A percentile compares a stretch with the other conserved stretches of the same genome.
phyloP scores from a whole-genome alignment of 805 yeast genomes.

The Lipomyces japonicus region DNA sequence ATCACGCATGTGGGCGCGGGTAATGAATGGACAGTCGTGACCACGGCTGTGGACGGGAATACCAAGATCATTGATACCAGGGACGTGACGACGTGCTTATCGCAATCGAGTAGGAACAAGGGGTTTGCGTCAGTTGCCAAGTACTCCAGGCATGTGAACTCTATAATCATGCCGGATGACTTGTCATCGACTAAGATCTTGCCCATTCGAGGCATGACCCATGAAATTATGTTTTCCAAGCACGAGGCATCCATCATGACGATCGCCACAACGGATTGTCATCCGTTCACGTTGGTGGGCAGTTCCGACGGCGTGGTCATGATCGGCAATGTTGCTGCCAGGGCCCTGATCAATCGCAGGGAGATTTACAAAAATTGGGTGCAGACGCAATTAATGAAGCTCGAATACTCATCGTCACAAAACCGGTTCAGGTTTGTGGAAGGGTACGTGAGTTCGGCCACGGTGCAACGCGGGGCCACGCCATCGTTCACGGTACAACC shows the following conservation, averaged over 20 bases:
- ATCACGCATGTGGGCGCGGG: constrained; percentile 3
- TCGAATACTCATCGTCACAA: neutral
- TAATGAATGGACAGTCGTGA: constrained; percentile 5
- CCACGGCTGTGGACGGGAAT: constrained; percentile 22
- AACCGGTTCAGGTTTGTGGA: constrained; percentile 18
- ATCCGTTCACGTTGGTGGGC: constrained; percentile 23
- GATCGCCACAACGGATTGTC: constrained; percentile 17
- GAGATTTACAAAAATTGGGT: constrained; percentile 9
- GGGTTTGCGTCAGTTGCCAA: neutral
- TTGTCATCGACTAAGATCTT: neutral
- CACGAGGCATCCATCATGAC: constrained; percentile 16
- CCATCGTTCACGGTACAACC: constrained; percentile 1
- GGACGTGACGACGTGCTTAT: constrained; percentile 9
- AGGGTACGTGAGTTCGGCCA: too few species aligned
- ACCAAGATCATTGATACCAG: constrained; percentile 14
- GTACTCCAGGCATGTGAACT: neutral
- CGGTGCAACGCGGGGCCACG: constrained; percentile 1
- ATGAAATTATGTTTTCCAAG: neutral
- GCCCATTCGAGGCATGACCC: neutral
- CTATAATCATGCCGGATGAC: constrained; percentile 9
- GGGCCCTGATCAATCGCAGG: constrained; percentile 4
- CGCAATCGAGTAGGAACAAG: constrained; percentile 7
- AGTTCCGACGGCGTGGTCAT: constrained; percentile 26
- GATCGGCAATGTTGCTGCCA: constrained; percentile 13
- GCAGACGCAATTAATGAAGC: constrained; percentile 10